A percentile compares a stretch with the other conserved stretches of the same genome.
Evolutionary conservation across 768 basidiomycete species (phyloP).

Genomic region (Rhizopogon salebrosus): DNA sequence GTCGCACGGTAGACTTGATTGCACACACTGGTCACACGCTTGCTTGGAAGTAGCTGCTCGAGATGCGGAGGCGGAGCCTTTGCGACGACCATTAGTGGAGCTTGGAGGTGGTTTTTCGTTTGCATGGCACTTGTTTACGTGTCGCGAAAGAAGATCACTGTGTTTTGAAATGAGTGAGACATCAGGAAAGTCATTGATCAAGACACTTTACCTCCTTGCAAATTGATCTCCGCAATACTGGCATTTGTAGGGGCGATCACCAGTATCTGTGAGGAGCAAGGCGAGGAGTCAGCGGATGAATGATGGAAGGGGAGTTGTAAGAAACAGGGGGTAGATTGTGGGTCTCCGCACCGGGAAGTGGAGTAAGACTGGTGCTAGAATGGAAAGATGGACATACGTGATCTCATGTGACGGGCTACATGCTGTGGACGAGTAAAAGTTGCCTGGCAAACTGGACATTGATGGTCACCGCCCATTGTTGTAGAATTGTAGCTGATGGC

Average conservation of each 20-base stretch:
- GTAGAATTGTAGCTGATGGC: not conserved
- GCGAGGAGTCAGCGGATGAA: slow-evolving; percentile 8
- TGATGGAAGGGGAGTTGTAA: slow-evolving; percentile 10
- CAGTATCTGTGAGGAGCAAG: slow-evolving; percentile 55
- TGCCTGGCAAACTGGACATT: slow-evolving; percentile 82
- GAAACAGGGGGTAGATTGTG: slow-evolving; percentile 2
- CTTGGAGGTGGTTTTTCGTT: slow-evolving; percentile 52
- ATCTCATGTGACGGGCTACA: slow-evolving; percentile 87
- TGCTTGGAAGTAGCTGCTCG: slow-evolving; percentile 77
- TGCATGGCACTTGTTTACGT: slow-evolving; percentile 85
- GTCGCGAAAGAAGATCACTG: slow-evolving; percentile 81
- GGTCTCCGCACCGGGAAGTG: slow-evolving; percentile 14
- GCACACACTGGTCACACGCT: slow-evolving; percentile 82
- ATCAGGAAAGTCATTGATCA: slow-evolving; percentile 4
- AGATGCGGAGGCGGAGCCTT: slow-evolving; percentile 61
- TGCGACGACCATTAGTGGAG: slow-evolving; percentile 44
- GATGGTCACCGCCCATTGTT: slow-evolving; percentile 75
- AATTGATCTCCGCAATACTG: slow-evolving; percentile 88
- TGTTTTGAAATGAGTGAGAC: not conserved
- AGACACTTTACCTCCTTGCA: slow-evolving; percentile 58
- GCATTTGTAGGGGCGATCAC: slow-evolving; percentile 87
- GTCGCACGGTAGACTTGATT: slow-evolving; percentile 70
- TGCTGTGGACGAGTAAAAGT: slow-evolving; percentile 88
- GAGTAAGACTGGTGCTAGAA: slow-evolving; percentile 11
- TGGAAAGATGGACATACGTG: slow-evolving; percentile 52